Evolutionary conservation across 202 grass and related monocot genomes (phyloP), one percentile per base, ranked within the genome.

Genomic region (Zizania palustris): DNA sequence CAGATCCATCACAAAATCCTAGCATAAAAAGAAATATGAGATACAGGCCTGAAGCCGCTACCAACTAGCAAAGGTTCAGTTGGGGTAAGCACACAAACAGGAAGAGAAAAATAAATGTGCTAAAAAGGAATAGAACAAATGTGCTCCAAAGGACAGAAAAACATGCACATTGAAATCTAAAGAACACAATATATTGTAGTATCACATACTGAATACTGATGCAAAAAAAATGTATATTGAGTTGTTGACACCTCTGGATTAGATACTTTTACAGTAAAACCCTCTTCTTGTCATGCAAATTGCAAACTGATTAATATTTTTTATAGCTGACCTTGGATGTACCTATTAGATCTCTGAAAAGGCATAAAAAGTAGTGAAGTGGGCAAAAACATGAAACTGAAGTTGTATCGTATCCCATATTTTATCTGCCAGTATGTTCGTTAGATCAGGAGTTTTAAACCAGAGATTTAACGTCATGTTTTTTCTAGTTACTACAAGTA

Each of bases 1-100:
- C 11, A 20, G 49, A 83, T 93, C 93, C 72, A 88, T 93, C 65
- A 77, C 46, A 50, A 80, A 80, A 61, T 80, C 84, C 90, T 97
- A 75, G 78, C 10, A 90, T 28, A 51, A 67, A 77, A 69, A 73
- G 69, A 76, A 80, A n/a, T 28, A 71, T 63, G 18, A 82, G 20
- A 4, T 48, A 18, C 39, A 57, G 34, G 51, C 51, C 6, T 55
- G 19, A 9, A 55, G n/a, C n/a, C 18, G 20, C 18, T 19, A 55
- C 51, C 46, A 87, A 65, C 15, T 72, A 60, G 58, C 10, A 35
- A 77, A 43, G 14, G 67, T 67, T 82, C 37, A 76, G 69, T 45
- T 33, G 28, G 10, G 0, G 10, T 77, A 54, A 61, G 65, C 51
- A 81, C 5, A 71, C 40, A 81, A 39, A 81, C 50, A 45, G 0